A percentile compares a stretch with the other conserved stretches of the same genome.
Conservation (phyloP, 2,329 filamentous ascomycete genomes). For the Aspergillus spinulosporus region DNA sequence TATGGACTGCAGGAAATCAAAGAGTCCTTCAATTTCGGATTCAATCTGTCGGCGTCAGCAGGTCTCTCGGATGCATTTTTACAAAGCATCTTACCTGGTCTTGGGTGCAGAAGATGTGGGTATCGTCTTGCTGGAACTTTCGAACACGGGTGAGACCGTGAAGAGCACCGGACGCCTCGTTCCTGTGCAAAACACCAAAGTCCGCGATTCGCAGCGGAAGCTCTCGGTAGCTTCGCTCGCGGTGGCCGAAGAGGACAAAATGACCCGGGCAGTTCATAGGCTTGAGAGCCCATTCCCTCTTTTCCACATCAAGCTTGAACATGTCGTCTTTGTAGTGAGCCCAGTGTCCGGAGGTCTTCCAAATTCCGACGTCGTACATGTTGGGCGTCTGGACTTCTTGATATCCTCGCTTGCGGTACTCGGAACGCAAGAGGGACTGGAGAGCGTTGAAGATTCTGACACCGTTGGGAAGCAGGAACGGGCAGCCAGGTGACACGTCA, state of each 20-base stretch:
- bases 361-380: conserved; percentile 90
- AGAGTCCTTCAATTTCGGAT: conserved; percentile 75
- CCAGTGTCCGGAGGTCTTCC: conserved; percentile 97
- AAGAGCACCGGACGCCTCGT: conserved; percentile 90
- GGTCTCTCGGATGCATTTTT: not conserved
- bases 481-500: conserved; percentile 85
- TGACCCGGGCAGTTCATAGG: conserved; percentile 99
- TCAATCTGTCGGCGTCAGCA: conserved; percentile 49
- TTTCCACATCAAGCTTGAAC: conserved; percentile 79
- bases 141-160: conserved; percentile 88
- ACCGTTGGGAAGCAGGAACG: conserved; percentile 90
- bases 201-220: conserved; percentile 91
- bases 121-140: conserved; percentile 94
- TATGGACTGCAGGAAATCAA: conserved; percentile 80
- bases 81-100: conserved; percentile 57
- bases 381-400: conserved; percentile 94
- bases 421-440: conserved; percentile 73
- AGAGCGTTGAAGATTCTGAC: conserved; percentile 91
- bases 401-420: conserved; percentile 93
- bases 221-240: conserved; percentile 83
- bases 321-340: conserved; percentile 92
- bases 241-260: conserved; percentile 81
- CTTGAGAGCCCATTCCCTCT: conserved; percentile 82
- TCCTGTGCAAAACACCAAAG: conserved; percentile 92
- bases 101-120: conserved; percentile 90